Conservation (phyloP, 1,284 basidiomycete genomes). For the Naganishia sp. region DNA sequence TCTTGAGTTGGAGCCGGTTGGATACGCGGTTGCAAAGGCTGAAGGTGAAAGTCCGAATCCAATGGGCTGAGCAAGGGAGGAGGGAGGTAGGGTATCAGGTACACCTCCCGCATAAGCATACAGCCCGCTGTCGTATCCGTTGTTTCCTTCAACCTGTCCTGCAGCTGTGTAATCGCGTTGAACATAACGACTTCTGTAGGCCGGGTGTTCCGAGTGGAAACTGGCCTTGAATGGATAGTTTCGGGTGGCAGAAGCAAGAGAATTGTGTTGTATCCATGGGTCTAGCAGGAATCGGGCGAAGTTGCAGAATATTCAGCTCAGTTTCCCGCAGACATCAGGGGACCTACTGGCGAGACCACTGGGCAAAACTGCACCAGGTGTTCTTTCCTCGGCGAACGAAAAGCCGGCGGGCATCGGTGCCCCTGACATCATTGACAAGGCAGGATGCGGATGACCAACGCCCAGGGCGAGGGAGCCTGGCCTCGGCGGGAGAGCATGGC, state of each 20-base stretch:
- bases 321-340: too few relatives aligned
- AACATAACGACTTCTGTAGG: not conserved
- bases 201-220: constrained; percentile 2
- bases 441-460: constrained; percentile 17
- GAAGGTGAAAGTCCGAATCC: too few relatives aligned
- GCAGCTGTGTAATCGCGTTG: not conserved
- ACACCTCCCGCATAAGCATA: constrained; percentile 18
- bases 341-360: constrained; percentile 22
- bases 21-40: too few relatives aligned
- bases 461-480: constrained; percentile 15
- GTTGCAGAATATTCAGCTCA: not conserved
- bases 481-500: constrained; percentile 8
- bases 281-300: not conserved
- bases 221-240: constrained; percentile 4
- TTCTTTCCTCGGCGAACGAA: constrained; percentile 4
- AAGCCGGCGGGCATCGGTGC: not conserved
- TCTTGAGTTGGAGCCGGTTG: too few relatives aligned
- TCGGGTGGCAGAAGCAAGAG: constrained; percentile 14
- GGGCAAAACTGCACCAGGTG: constrained; percentile 16
- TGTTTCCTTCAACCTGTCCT: not conserved
- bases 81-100: constrained; percentile 6
- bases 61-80: not conserved
- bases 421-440: constrained; percentile 19
- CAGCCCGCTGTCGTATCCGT: constrained; percentile 10
- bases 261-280: constrained; percentile 24